Conservation (phyloP, 1,139 yeast species). For the Eremothecium gossypii region DNA sequence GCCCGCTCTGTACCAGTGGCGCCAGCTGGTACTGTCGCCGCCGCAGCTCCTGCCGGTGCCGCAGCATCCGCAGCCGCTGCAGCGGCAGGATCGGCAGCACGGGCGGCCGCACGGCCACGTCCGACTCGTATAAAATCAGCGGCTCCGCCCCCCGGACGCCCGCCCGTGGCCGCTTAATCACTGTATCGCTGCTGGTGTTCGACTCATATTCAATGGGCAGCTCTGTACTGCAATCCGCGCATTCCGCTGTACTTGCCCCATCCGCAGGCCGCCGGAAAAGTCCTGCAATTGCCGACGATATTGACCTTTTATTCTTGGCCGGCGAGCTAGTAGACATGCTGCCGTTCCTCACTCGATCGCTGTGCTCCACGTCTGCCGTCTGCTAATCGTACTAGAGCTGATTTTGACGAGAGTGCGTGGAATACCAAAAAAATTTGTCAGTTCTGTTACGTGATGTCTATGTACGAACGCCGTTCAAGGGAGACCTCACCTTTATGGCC, state of each 20-base stretch:
- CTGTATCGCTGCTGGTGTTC: conserved; percentile 8
- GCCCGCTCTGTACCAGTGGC: neutral
- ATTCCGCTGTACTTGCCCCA: neutral
- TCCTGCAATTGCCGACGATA: conserved; percentile 21
- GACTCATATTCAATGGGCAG: conserved; percentile 2
- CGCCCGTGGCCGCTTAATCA: conserved; percentile 4
- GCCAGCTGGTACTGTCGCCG: conserved; percentile 7
- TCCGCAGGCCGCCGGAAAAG: conserved; percentile 14
- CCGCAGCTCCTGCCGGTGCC: conserved; percentile 21
- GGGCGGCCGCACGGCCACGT: conserved; percentile 20
- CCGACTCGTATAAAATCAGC: conserved; percentile 13
- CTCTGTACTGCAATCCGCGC: neutral
- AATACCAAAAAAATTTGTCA: neutral
- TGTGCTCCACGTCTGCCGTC: neutral
- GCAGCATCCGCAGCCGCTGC: conserved; percentile 23
- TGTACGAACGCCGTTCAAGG: neutral
- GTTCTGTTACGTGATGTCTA: neutral
- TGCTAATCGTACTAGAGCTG: neutral
- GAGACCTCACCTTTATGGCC: too few relatives aligned
- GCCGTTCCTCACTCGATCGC: neutral
- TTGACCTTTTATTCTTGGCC: conserved; percentile 14
- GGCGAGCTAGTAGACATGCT: conserved; percentile 3
- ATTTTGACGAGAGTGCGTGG: neutral
- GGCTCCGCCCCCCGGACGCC: conserved; percentile 2
- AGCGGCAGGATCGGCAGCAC: conserved; percentile 26